A percentile compares a stretch with the other conserved stretches of the same genome.
Evolutionary conservation across 2,329 filamentous ascomycete genomes (phyloP).

Genomic region (Sphaerostilbella broomeana): DNA sequence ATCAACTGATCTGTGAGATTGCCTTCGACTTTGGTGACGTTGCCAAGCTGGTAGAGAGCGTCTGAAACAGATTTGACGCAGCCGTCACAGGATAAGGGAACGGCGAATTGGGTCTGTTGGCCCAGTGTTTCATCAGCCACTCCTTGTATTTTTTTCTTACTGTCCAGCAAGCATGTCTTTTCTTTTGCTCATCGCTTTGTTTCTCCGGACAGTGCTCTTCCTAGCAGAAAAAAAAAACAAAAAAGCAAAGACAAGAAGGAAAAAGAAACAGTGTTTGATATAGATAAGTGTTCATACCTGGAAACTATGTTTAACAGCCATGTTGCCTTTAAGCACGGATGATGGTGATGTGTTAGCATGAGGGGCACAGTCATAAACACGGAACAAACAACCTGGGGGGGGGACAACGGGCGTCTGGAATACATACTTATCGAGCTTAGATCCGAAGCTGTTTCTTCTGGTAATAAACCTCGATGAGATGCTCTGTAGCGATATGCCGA

Average conservation of each 20-base stretch:
- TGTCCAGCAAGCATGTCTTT: constrained; percentile 11
- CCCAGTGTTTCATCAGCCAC: constrained; percentile 30
- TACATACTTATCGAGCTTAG: neutral
- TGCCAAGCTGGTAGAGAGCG: constrained; percentile 68
- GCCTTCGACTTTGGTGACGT: constrained; percentile 76
- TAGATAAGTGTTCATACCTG: constrained; percentile 31
- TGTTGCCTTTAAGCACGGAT: no score
- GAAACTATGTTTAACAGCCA: constrained; percentile 40
- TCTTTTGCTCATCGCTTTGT: constrained; percentile 1
- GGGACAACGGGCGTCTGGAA: neutral
- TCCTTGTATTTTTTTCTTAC: neutral
- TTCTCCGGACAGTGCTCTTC: neutral
- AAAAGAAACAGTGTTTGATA: neutral
- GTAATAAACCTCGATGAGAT: constrained; percentile 18
- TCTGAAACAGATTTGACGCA: constrained; percentile 83
- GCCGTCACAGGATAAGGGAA: constrained; percentile 83
- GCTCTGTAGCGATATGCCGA: constrained; percentile 23
- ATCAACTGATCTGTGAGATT: constrained; percentile 79
- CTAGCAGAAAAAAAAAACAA: constrained; percentile 3
- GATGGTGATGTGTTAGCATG: no score
- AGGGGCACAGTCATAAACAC: no score
- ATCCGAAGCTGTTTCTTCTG: constrained; percentile 10
- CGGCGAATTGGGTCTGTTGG: constrained; percentile 81
- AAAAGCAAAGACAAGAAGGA: constrained; percentile 1
- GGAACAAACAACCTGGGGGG: no score